Percentiles rank a stretch among this genome's conserved stretches.
Conservation (phyloP, 768 basidiomycete species). For the Chalciporus pseudorubinellus region DNA sequence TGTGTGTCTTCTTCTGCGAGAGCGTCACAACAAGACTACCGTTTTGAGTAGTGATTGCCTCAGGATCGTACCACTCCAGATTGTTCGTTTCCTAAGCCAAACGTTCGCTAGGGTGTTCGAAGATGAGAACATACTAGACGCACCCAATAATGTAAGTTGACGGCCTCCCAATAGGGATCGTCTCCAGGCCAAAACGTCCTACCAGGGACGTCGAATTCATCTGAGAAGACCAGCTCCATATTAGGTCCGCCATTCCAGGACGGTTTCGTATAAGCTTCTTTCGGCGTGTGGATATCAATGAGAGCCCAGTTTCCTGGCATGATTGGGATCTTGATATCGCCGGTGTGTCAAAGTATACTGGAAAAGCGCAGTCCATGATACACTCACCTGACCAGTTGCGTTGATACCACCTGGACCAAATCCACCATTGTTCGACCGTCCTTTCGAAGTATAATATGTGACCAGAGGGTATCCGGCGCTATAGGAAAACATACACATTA, state of each 20-base stretch:
- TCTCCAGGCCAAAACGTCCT: slow-evolving; percentile 80
- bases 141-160: slow-evolving; percentile 42
- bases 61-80: slow-evolving; percentile 59
- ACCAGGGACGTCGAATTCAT: slow-evolving; percentile 78
- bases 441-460: slow-evolving; percentile 33
- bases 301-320: slow-evolving; percentile 55
- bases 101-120: slow-evolving; percentile 25
- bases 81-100: slow-evolving; percentile 40
- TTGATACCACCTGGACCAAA: slow-evolving; percentile 75
- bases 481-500: not conserved
- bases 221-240: slow-evolving; percentile 64
- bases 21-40: slow-evolving; percentile 54
- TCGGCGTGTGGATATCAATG: slow-evolving; percentile 59
- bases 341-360: not conserved
- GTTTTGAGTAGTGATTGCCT: slow-evolving; percentile 46
- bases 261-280: slow-evolving; percentile 49
- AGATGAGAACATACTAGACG: slow-evolving; percentile 25
- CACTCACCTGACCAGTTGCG: slow-evolving; percentile 62
- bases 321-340: slow-evolving; percentile 48
- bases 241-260: slow-evolving; percentile 61
- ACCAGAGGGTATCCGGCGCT: slow-evolving; percentile 47
- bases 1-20: slow-evolving; percentile 42
- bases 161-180: slow-evolving; percentile 81
- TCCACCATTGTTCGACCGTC: slow-evolving; percentile 37
- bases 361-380: not conserved